A percentile compares a stretch with the other conserved stretches of the same genome.
Conservation (phyloP, 2,329 filamentous ascomycete genomes). For the Metarhizium rileyi region DNA sequence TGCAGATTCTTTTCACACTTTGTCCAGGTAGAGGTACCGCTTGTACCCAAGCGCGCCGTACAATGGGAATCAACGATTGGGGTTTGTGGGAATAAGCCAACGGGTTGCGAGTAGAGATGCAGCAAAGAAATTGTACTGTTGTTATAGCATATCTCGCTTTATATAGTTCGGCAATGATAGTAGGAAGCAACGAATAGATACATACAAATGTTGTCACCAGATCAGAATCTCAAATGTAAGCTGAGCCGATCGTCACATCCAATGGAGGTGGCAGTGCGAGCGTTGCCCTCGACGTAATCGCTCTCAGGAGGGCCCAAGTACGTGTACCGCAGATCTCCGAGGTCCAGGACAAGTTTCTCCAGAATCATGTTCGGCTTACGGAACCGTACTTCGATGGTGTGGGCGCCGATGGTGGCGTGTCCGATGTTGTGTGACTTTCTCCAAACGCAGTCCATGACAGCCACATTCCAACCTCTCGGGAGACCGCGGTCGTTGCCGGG, state of each 20-base stretch:
- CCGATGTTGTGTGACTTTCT: conserved; percentile 26
- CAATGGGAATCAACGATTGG: too few species aligned
- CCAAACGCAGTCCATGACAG: conserved; percentile 42
- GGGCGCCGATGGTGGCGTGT: conserved; percentile 14
- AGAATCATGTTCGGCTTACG: conserved; percentile 25
- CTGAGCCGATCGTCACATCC: conserved; percentile 2
- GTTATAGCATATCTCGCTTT: not conserved
- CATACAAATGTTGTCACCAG: not conserved
- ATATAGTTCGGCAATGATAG: not conserved
- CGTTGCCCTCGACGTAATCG: conserved; percentile 8
- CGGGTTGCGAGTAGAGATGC: too few species aligned
- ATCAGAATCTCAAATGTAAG: conserved; percentile 3
- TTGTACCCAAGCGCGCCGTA: too few species aligned
- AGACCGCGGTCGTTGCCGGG: conserved; percentile 21
- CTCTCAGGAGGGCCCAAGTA: conserved; percentile 27
- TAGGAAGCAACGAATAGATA: not conserved
- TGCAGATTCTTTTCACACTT: too few species aligned
- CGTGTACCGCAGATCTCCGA: conserved; percentile 21
- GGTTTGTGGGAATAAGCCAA: too few species aligned
- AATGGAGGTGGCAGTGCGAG: not conserved
- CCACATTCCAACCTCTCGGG: conserved; percentile 38
- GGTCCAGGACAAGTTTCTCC: conserved; percentile 27
- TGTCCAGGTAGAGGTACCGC: too few species aligned
- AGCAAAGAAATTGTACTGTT: not conserved
- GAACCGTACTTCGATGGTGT: conserved; percentile 20